Conservation (phyloP, 768 basidiomycete genomes). For the Pulveroboletus ravenelii region DNA sequence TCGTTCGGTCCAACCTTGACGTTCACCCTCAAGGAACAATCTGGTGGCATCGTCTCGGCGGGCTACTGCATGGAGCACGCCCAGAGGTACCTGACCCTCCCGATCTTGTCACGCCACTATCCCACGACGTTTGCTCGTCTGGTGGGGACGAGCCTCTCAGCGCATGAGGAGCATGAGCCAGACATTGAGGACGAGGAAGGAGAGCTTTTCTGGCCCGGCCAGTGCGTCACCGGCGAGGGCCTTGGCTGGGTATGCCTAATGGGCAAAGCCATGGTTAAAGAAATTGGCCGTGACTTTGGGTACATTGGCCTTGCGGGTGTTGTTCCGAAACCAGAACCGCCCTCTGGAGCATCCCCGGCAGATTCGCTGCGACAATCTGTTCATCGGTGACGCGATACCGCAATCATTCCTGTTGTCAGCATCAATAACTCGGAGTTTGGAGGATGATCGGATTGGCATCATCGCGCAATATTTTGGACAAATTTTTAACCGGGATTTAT, state of each 20-base stretch:
- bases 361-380: conserved; percentile 31
- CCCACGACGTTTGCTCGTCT: conserved; percentile 73
- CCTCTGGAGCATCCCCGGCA: conserved; percentile 26
- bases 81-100: conserved; percentile 56
- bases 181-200: conserved; percentile 85
- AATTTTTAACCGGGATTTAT: conserved; percentile 23
- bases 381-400: conserved; percentile 24
- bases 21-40: conserved; percentile 27
- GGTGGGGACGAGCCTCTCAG: conserved; percentile 56
- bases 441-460: conserved; percentile 26
- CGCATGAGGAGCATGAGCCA: conserved; percentile 70
- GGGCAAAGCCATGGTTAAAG: conserved; percentile 82
- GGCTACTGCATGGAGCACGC: conserved; percentile 41
- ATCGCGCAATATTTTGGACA: conserved; percentile 23
- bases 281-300: conserved; percentile 71
- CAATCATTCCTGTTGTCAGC: conserved; percentile 21
- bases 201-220: conserved; percentile 81
- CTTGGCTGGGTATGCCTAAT: conserved; percentile 85
- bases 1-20: conserved; percentile 26
- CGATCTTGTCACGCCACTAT: conserved; percentile 65
- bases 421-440: conserved; percentile 24
- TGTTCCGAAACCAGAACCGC: conserved; percentile 60
- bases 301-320: conserved; percentile 69
- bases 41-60: conserved; percentile 40
- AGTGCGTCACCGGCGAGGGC: conserved; percentile 68